phyloP scores from a whole-genome alignment of 1,139 yeast genomes.

The Candida mesenterica region DNA sequence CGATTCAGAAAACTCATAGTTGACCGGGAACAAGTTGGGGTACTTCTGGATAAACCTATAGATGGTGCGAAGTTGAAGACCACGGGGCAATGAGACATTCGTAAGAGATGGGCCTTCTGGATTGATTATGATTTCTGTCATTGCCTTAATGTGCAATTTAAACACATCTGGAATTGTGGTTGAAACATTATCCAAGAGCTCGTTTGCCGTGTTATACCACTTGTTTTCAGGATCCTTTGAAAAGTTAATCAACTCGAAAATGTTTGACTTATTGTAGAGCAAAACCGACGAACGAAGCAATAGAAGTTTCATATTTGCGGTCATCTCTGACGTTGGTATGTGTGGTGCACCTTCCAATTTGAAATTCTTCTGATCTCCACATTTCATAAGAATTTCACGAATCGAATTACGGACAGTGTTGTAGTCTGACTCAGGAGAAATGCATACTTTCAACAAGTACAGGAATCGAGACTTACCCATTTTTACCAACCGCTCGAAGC shows the following conservation, averaged over 20 bases:
- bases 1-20: slow-evolving; percentile 35
- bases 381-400: slow-evolving; percentile 56
- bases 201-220: slow-evolving; percentile 42
- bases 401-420: slow-evolving; percentile 57
- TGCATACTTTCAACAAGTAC: slow-evolving; percentile 53
- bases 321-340: slow-evolving; percentile 50
- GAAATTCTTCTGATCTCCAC: slow-evolving; percentile 51
- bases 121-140: slow-evolving; percentile 42
- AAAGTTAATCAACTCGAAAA: slow-evolving; percentile 50
- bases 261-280: slow-evolving; percentile 64
- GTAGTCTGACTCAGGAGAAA: slow-evolving; percentile 60
- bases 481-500: slow-evolving; percentile 51
- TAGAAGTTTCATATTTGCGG: slow-evolving; percentile 51
- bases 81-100: slow-evolving; percentile 5
- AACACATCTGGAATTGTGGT: slow-evolving; percentile 61
- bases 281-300: slow-evolving; percentile 62
- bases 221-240: slow-evolving; percentile 37
- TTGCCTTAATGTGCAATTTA: slow-evolving; percentile 54
- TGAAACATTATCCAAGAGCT: slow-evolving; percentile 61
- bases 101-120: slow-evolving; percentile 3
- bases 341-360: slow-evolving; percentile 37
- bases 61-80: slow-evolving; percentile 48
- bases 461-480: slow-evolving; percentile 58
- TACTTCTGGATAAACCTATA: slow-evolving; percentile 55
- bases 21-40: slow-evolving; percentile 41